Conservation (phyloP, 768 basidiomycete species). For the Pleurotus giganteus region DNA sequence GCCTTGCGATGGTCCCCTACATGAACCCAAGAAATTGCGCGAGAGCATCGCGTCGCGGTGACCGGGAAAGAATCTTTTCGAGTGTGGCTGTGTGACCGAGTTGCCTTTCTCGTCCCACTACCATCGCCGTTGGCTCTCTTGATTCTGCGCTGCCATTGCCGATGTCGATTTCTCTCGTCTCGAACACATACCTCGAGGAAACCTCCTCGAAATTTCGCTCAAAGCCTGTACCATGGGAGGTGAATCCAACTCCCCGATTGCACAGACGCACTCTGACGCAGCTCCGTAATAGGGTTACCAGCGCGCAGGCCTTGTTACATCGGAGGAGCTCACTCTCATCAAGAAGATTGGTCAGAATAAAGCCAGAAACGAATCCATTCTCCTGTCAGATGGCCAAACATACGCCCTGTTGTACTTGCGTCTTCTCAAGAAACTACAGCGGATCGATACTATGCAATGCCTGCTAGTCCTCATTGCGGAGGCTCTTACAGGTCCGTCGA, state of each 20-base stretch:
- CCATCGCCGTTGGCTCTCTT: slow-evolving; percentile 3
- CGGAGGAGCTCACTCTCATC: slow-evolving; percentile 82
- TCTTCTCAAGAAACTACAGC: slow-evolving; percentile 78
- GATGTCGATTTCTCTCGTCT: slow-evolving; percentile 78
- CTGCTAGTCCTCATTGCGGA: slow-evolving; percentile 87
- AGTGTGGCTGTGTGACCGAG: not conserved
- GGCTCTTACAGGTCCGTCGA: slow-evolving; percentile 68
- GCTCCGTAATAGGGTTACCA: slow-evolving; percentile 75
- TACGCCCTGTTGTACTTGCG: slow-evolving; percentile 90
- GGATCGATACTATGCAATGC: slow-evolving; percentile 85
- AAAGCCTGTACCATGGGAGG: slow-evolving; percentile 97
- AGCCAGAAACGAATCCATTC: slow-evolving; percentile 70
- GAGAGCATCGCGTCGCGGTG: slow-evolving; percentile 27
- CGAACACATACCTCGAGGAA: slow-evolving; percentile 84
- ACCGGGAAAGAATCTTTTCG: not conserved
- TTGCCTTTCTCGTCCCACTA: not conserved
- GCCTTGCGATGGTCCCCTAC: slow-evolving; percentile 29
- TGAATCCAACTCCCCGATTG: slow-evolving; percentile 27
- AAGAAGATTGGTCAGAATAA: slow-evolving; percentile 87
- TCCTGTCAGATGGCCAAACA: slow-evolving; percentile 76
- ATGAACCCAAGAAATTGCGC: slow-evolving; percentile 27
- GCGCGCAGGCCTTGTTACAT: slow-evolving; percentile 85
- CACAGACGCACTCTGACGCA: slow-evolving; percentile 13
- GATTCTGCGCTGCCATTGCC: slow-evolving; percentile 12
- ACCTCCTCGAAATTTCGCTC: slow-evolving; percentile 82